phyloP scores from a whole-genome alignment of 768 basidiomycete species.

The Suillus subalutaceus region DNA sequence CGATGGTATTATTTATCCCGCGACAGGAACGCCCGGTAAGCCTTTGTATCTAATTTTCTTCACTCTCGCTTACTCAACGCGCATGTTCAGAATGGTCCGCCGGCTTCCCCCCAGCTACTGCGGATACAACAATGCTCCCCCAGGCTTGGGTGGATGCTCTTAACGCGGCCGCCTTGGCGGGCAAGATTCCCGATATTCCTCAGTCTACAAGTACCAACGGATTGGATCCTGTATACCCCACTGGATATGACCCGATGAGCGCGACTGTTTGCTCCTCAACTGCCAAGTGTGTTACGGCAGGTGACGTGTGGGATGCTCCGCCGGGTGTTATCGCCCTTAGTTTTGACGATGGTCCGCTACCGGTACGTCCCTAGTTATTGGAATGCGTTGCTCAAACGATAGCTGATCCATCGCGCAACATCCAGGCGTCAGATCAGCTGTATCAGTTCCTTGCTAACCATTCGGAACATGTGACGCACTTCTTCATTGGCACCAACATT shows the following conservation, averaged over 20 bases:
- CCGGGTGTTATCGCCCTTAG: conserved; percentile 62
- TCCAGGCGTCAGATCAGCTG: conserved; percentile 47
- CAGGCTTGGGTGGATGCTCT: conserved; percentile 74
- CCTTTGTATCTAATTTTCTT: not conserved
- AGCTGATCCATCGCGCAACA: not conserved
- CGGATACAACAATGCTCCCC: conserved; percentile 59
- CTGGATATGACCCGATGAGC: conserved; percentile 43
- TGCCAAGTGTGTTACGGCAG: conserved; percentile 61
- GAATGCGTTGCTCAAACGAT: conserved; percentile 12
- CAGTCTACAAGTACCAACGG: conserved; percentile 40
- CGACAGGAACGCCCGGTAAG: conserved; percentile 64
- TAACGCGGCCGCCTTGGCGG: conserved; percentile 62
- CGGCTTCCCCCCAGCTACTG: conserved; percentile 56
- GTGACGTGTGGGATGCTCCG: conserved; percentile 80
- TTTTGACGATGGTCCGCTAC: conserved; percentile 83
- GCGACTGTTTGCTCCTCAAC: conserved; percentile 75
- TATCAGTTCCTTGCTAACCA: conserved; percentile 70
- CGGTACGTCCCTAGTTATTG: conserved; percentile 32
- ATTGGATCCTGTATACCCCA: conserved; percentile 40
- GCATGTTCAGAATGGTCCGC: conserved; percentile 57
- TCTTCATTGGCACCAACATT: conserved; percentile 87
- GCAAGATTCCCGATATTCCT: conserved; percentile 74
- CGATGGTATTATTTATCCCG: conserved; percentile 54
- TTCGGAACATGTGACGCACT: conserved; percentile 78
- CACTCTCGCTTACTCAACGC: conserved; percentile 8